Evolutionary conservation across 768 basidiomycete genomes (phyloP), one percentile per base, ranked within the genome.

Genomic region (Artomyces pyxidatus): DNA sequence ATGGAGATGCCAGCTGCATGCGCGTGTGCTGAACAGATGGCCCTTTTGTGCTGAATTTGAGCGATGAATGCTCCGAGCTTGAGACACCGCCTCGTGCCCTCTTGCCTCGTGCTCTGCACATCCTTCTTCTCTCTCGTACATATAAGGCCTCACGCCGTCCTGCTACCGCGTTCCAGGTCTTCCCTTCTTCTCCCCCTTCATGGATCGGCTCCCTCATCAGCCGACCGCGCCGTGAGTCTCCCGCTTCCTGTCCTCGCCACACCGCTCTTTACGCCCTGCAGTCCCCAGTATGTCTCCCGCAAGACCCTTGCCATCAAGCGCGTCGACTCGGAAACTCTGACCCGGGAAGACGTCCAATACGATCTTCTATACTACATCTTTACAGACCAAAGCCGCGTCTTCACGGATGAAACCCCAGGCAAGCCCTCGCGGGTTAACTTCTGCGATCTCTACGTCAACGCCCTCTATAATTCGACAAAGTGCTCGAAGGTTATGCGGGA

Each of bases 401-500:
- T 93, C 67, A 85, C 87, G 51, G 75, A 77, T 58, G 80, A 84
- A 52, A 67, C 66, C 6, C 73, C 75, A 28, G 55, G 55, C 14
- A 72, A 71, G 50, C 60, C 70, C 23, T 59, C 67, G 30, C 79
- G 75, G 64, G 72, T 88, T 64, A 80, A 81, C 58, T 93, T 95
- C 63, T 76, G 77, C 59, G 84, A 90, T 62, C 76, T 94, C 53
- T 95, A 92, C 63, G 77, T 89, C 54, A 83, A 85, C 58, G 81
- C 88, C 8, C 65, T 92, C 54, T 83, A 83, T 67, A 79, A 81
- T 64, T 90, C 86, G 29, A 78, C 70, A 63, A 89, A 85, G 71
- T 90, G 85, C 63, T 91, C 89, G 57, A 89, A 89, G 67, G 84
- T 87, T 37, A 75, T 92, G 64, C 85, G 87, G 65, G 85, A 88